Conservation (phyloP, 768 basidiomycete genomes). For the Pleurotus pulmonarius region DNA sequence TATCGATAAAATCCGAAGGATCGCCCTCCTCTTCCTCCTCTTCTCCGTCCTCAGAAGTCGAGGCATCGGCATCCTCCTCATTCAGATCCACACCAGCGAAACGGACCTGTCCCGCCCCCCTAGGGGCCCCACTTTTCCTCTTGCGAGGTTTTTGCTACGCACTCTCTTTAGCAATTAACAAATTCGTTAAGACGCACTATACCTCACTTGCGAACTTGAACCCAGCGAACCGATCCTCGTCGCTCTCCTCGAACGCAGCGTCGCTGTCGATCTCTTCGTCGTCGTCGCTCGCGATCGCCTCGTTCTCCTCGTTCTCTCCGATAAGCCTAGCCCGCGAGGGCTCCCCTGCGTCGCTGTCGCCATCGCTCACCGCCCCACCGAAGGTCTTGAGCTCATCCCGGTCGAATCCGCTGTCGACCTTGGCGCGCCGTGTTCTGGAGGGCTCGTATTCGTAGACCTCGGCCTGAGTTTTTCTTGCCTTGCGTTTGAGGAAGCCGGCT, state of each 20-base stretch:
- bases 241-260: slow-evolving; percentile 78
- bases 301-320: slow-evolving; percentile 47
- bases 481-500: background rate
- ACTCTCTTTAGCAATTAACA: slow-evolving; percentile 4
- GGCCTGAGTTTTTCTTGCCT: background rate
- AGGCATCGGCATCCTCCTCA: too few relatives aligned
- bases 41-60: background rate
- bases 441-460: slow-evolving; percentile 6
- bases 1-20: slow-evolving; percentile 46
- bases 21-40: slow-evolving; percentile 36
- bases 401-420: slow-evolving; percentile 1
- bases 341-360: background rate
- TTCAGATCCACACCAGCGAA: slow-evolving; percentile 57
- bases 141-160: slow-evolving; percentile 16
- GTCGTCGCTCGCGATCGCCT: slow-evolving; percentile 59
- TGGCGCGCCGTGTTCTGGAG: background rate
- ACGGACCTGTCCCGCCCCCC: slow-evolving; percentile 24
- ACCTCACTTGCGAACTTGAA: slow-evolving; percentile 39
- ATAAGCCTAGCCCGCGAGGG: slow-evolving; percentile 38
- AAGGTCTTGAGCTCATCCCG: background rate
- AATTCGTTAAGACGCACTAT: slow-evolving; percentile 13
- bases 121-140: slow-evolving; percentile 18
- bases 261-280: slow-evolving; percentile 89
- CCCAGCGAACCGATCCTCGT: slow-evolving; percentile 76
- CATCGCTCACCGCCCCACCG: background rate